Conservation (phyloP, 1,284 basidiomycete genomes). For the Spongispora temasekensis region DNA sequence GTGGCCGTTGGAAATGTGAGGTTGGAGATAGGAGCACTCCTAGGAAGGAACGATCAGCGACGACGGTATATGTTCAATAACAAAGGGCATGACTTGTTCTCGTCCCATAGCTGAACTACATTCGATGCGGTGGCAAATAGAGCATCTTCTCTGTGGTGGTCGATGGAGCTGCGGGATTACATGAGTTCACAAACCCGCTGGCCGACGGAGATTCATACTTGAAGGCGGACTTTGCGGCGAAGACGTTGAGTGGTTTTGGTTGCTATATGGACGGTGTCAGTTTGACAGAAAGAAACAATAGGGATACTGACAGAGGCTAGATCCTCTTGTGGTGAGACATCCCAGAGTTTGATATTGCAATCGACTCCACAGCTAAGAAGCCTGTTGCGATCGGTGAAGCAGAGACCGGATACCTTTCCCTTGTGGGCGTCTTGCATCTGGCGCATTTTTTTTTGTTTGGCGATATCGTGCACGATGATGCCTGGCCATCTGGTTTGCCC, state of each 20-base stretch:
- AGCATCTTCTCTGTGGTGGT: conserved; percentile 87
- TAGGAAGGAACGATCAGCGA: conserved; percentile 26
- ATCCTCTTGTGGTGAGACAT: conserved; percentile 39
- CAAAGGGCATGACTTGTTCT: conserved; percentile 66
- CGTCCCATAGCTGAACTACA: conserved; percentile 96
- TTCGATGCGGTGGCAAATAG: conserved; percentile 95
- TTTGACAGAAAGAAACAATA: background rate
- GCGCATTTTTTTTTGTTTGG: conserved; percentile 64
- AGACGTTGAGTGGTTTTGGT: conserved; percentile 69
- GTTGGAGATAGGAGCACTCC: conserved; percentile 76
- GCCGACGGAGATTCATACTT: conserved; percentile 48
- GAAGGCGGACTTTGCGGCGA: conserved; percentile 83
- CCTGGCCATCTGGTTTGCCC: conserved; percentile 46
- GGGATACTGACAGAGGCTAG: conserved; percentile 19
- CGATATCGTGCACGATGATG: conserved; percentile 87
- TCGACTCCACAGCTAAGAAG: conserved; percentile 93
- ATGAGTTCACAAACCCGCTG: conserved; percentile 6
- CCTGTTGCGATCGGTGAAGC: conserved; percentile 67
- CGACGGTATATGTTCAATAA: background rate
- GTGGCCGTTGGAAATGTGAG: conserved; percentile 81
- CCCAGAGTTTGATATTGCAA: conserved; percentile 91
- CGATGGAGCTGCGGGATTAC: conserved; percentile 69
- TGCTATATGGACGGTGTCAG: conserved; percentile 29
- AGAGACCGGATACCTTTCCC: conserved; percentile 89
- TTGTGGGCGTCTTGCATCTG: conserved; percentile 84